These are phyloP conservation scores for Nicotiana tabacum DNA, from an alignment of 257 asterid species.

Conservation along the genomic window DNA sequence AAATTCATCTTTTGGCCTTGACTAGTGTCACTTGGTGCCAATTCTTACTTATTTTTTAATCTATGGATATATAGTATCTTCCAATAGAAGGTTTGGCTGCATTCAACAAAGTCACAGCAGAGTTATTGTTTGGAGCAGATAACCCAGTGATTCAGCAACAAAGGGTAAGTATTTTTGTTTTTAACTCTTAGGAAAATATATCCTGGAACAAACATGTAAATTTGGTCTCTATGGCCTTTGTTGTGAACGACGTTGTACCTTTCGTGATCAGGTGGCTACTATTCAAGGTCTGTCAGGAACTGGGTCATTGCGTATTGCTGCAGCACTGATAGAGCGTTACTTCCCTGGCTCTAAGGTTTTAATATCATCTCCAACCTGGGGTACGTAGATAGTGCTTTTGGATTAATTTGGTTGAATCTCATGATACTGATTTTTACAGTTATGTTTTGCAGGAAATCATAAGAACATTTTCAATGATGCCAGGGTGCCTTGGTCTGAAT, in stretches of 20 bases:
- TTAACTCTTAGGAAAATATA: slow-evolving; percentile 11
- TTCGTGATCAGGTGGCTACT: slow-evolving; percentile 67
- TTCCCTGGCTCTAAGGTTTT: slow-evolving; percentile 82
- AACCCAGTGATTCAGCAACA: slow-evolving; percentile 68
- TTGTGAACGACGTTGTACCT: slow-evolving; percentile 7
- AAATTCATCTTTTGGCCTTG: slow-evolving; percentile 1
- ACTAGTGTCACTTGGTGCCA: slow-evolving; percentile 11
- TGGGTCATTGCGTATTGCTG: slow-evolving; percentile 95
- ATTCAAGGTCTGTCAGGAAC: slow-evolving; percentile 99
- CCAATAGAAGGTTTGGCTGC: slow-evolving; percentile 98
- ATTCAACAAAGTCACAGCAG: slow-evolving; percentile 91
- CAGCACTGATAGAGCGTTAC: slow-evolving; percentile 82
- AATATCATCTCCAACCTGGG: slow-evolving; percentile 98
- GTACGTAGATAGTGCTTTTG: slow-evolving; percentile 30
- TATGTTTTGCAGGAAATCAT: slow-evolving; percentile 71
- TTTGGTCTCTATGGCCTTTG: neutral
- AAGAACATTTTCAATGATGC: slow-evolving; percentile 93
- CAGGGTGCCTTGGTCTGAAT: slow-evolving; percentile 91
- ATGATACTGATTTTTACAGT: neutral
- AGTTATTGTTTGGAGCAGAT: slow-evolving; percentile 75
- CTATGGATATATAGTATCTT: slow-evolving; percentile 59
- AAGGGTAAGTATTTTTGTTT: slow-evolving; percentile 42
- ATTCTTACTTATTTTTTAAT: slow-evolving; percentile 21
- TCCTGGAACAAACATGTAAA: slow-evolving; percentile 14
- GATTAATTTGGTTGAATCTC: slow-evolving; percentile 12